Evolutionary conservation across 345 rosid species (phyloP).

Genomic region (Iberis pinnata): DNA sequence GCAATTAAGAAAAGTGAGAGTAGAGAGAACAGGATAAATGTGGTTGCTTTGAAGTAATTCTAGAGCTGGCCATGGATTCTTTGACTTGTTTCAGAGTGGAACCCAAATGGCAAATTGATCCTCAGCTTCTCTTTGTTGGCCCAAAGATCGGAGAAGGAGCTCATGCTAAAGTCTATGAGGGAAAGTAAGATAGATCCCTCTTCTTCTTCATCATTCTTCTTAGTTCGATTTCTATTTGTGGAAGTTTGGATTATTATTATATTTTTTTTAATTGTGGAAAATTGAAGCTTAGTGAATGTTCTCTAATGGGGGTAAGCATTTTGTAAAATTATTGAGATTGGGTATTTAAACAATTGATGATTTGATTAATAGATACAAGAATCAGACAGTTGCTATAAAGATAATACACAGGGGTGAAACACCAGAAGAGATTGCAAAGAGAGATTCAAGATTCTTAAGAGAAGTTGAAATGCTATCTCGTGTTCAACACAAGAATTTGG

Average conservation of each 20-base stretch:
- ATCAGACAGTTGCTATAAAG: conserved; percentile 89
- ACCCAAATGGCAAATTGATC: conserved; percentile 81
- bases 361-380: conserved; percentile 49
- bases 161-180: conserved; percentile 95
- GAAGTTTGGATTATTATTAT: conserved; percentile 24
- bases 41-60: conserved; percentile 22
- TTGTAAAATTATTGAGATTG: too few species aligned
- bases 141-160: conserved; percentile 99
- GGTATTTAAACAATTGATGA: too few species aligned
- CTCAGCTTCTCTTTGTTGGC: conserved; percentile 84
- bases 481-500: conserved; percentile 88
- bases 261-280: neutral
- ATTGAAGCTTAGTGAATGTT: neutral
- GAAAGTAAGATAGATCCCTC: conserved; percentile 79
- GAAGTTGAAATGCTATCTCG: conserved; percentile 86
- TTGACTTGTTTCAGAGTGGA: conserved; percentile 53
- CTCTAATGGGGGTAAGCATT: neutral
- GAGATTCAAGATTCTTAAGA: conserved; percentile 68
- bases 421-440: conserved; percentile 78
- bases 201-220: neutral
- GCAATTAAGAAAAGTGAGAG: conserved; percentile 21
- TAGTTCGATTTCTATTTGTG: neutral
- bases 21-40: conserved; percentile 24
- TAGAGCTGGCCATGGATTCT: conserved; percentile 60
- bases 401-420: conserved; percentile 73